A percentile compares a stretch with the other conserved stretches of the same genome.
Evolutionary conservation across 2,329 filamentous ascomycete species (phyloP).

Genomic region (Claviceps capensis): DNA sequence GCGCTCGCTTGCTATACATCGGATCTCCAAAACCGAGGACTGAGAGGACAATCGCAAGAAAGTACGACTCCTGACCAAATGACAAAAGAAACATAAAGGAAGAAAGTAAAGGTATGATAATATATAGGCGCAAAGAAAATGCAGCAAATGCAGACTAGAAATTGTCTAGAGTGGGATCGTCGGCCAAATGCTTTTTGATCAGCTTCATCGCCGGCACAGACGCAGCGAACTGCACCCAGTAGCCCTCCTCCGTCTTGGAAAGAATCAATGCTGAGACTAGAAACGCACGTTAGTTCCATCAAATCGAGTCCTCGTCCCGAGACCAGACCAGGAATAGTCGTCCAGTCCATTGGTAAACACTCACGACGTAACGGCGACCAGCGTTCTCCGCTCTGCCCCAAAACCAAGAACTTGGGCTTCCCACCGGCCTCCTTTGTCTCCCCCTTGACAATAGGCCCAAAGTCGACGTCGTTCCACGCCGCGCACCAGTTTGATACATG

Average conservation of each 20-base stretch:
- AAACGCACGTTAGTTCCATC: neutral
- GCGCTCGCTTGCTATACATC: no score
- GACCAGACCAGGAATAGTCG: no score
- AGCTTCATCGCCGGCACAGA: neutral
- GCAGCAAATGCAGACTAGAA: neutral
- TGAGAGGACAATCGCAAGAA: no score
- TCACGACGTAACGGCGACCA: neutral
- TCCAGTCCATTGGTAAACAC: neutral
- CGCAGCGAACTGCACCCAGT: neutral
- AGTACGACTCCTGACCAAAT: neutral
- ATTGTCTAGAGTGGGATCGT: slow-evolving; percentile 1
- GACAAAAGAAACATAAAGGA: neutral
- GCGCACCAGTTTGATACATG: slow-evolving; percentile 2
- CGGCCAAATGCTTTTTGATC: neutral
- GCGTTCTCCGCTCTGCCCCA: slow-evolving; percentile 1
- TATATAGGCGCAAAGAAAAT: neutral
- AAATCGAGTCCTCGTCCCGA: neutral
- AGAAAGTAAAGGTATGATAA: neutral
- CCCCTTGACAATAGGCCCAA: neutral
- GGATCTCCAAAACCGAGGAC: no score
- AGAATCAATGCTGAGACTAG: neutral
- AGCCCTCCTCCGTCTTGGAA: slow-evolving; percentile 3
- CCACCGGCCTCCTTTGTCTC: neutral
- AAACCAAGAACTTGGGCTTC: slow-evolving; percentile 1
- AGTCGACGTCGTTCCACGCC: slow-evolving; percentile 2